Conservation (phyloP, 805 yeast genomes). For the Wickerhamomyces kurtzmanii region DNA sequence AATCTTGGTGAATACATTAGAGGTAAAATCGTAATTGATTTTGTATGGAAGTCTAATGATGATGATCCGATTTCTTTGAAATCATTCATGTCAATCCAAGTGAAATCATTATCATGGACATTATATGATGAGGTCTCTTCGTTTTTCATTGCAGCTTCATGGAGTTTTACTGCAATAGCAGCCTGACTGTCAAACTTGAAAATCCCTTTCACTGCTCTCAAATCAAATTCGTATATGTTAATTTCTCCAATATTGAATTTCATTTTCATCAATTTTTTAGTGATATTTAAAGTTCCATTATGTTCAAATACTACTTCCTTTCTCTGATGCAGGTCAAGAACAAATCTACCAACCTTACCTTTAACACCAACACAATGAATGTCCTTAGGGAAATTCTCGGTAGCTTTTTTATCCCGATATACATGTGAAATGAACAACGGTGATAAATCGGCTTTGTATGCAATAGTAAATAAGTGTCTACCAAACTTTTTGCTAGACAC, state of each 20-base stretch:
- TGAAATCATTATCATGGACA: constrained; percentile 41
- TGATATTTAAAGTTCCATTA: constrained; percentile 35
- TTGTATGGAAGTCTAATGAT: constrained; percentile 22
- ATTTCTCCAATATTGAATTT: constrained; percentile 61
- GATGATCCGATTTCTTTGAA: constrained; percentile 46
- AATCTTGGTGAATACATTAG: constrained; percentile 61
- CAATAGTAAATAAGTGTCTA: constrained; percentile 63
- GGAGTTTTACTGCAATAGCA: constrained; percentile 4
- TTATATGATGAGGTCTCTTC: constrained; percentile 13
- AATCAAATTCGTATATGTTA: constrained; percentile 42
- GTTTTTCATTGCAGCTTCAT: constrained; percentile 6
- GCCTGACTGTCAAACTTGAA: constrained; percentile 23
- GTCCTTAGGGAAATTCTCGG: constrained; percentile 12
- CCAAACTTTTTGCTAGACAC: constrained; percentile 61
- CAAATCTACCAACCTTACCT: constrained; percentile 42
- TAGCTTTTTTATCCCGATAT: constrained; percentile 33
- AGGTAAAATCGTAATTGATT: constrained; percentile 45
- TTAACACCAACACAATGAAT: constrained; percentile 64
- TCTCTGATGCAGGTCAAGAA: constrained; percentile 60
- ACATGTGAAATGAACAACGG: constrained; percentile 72
- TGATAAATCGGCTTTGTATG: constrained; percentile 63
- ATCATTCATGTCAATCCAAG: constrained; percentile 58
- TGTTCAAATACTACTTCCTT: constrained; percentile 35
- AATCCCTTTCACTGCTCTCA: constrained; percentile 42
- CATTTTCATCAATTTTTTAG: constrained; percentile 40